Conservation (phyloP, 2,329 filamentous ascomycete genomes). For the Ramichloridium luteum region DNA sequence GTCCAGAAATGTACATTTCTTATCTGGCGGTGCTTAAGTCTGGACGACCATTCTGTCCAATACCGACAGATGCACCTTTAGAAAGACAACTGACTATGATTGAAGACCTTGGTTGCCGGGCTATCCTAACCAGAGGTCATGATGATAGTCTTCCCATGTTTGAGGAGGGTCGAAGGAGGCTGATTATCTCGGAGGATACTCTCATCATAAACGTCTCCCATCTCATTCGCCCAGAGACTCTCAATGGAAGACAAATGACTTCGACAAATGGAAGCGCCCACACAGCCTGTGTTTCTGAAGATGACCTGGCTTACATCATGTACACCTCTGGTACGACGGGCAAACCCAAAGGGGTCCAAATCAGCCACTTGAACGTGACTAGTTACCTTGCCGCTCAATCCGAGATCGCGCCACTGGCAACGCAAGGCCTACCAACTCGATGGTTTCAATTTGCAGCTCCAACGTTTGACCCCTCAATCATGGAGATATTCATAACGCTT, state of each 20-base stretch:
- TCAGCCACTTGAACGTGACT: conserved; percentile 8
- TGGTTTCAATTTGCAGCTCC: conserved; percentile 11
- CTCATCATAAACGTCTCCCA: too few relatives aligned
- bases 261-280: too few relatives aligned
- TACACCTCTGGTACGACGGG: conserved; percentile 19
- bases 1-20: conserved; percentile 9
- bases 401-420: too few relatives aligned
- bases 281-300: conserved; percentile 20
- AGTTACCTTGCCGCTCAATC: too few relatives aligned
- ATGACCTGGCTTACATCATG: conserved; percentile 11
- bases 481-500: conserved; percentile 14
- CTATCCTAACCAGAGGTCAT: conserved; percentile 7
- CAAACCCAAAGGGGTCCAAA: conserved; percentile 14
- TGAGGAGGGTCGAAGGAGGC: too few relatives aligned
- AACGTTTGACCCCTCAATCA: conserved; percentile 10
- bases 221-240: too few relatives aligned
- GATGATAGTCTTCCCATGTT: too few relatives aligned
- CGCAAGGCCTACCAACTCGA: too few relatives aligned
- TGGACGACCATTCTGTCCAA: conserved; percentile 9
- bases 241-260: too few relatives aligned
- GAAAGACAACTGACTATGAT: conserved; percentile 8
- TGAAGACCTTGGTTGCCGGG: conserved; percentile 8
- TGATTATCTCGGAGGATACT: too few relatives aligned
- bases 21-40: conserved; percentile 10
- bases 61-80: conserved; percentile 8